A percentile compares a stretch with the other conserved stretches of the same genome.
Conservation (phyloP, 179 eudicot genomes). For the Carnegiea gigantea region DNA sequence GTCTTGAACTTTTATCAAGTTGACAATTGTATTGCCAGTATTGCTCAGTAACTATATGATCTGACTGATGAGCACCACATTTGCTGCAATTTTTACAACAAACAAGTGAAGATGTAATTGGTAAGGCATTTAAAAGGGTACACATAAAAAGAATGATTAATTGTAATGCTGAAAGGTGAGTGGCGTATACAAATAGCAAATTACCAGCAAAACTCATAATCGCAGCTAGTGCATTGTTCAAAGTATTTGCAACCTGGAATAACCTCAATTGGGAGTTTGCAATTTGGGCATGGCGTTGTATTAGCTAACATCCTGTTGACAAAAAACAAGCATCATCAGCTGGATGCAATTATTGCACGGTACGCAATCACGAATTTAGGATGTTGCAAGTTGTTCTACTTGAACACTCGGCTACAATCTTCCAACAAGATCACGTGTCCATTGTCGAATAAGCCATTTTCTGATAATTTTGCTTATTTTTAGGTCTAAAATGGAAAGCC, state of each 20-base stretch:
- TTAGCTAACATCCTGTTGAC: slow-evolving; percentile 34
- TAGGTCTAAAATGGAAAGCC: no score
- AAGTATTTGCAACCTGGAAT: slow-evolving; percentile 21
- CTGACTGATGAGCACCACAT: not conserved
- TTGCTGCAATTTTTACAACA: slow-evolving; percentile 11
- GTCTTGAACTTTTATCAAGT: not conserved
- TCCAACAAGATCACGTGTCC: not conserved
- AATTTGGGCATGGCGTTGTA: slow-evolving; percentile 44
- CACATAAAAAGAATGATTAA: no score
- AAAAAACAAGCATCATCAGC: not conserved
- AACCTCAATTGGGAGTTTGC: slow-evolving; percentile 31
- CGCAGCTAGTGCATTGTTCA: slow-evolving; percentile 31
- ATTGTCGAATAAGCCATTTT: no score
- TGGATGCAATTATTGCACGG: not conserved
- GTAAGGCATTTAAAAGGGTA: not conserved
- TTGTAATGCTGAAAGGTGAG: not conserved
- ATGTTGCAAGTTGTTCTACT: not conserved
- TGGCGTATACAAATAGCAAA: not conserved
- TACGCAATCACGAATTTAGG: not conserved
- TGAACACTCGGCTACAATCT: not conserved
- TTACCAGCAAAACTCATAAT: slow-evolving; percentile 38
- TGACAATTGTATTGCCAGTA: not conserved
- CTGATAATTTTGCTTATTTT: no score
- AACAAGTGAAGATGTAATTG: not conserved
- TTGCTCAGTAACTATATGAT: not conserved